Evolutionary conservation across 164 flowering plant genomes (phyloP).

Genomic region (Vitis riparia): DNA sequence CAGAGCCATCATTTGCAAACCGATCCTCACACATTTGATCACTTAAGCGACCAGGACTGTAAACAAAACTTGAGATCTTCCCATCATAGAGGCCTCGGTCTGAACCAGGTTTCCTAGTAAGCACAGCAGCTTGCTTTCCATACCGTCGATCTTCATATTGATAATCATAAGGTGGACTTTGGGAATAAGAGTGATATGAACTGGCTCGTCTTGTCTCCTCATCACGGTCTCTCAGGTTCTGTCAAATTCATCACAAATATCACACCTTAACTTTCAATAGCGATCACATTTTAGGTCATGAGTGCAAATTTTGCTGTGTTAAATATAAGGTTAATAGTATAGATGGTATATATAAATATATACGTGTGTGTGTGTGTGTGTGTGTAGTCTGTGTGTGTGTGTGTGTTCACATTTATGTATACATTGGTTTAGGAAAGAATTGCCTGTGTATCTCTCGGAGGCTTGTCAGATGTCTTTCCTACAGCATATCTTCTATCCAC

Average conservation of each 20-base stretch:
- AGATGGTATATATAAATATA: too few relatives aligned
- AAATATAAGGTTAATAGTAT: too few relatives aligned
- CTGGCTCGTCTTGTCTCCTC: slow-evolving; percentile 87
- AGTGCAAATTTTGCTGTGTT: too few relatives aligned
- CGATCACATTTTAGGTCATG: too few relatives aligned
- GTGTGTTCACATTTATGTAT: too few relatives aligned
- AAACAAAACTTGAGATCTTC: slow-evolving; percentile 62
- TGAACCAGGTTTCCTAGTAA: slow-evolving; percentile 86
- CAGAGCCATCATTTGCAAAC: slow-evolving; percentile 79
- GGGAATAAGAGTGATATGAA: slow-evolving; percentile 97
- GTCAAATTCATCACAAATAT: slow-evolving; percentile 16
- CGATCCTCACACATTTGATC: slow-evolving; percentile 61
- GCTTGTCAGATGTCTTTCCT: slow-evolving; percentile 60
- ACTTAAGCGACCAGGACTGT: slow-evolving; percentile 71
- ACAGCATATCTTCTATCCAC: slow-evolving; percentile 69
- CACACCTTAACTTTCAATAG: slow-evolving; percentile 9
- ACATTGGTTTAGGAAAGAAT: slow-evolving; percentile 5
- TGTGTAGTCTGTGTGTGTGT: too few relatives aligned
- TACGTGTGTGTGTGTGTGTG: too few relatives aligned
- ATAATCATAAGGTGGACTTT: slow-evolving; percentile 97
- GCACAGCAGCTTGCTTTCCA: slow-evolving; percentile 65
- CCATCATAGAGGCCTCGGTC: slow-evolving; percentile 73
- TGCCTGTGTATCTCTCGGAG: slow-evolving; percentile 81
- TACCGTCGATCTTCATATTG: slow-evolving; percentile 93
- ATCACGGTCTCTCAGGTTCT: slow-evolving; percentile 52